Evolutionary conservation across 1,139 yeast genomes (phyloP), one percentile per base, ranked within the genome.

Genomic region (Pichia sp.): DNA sequence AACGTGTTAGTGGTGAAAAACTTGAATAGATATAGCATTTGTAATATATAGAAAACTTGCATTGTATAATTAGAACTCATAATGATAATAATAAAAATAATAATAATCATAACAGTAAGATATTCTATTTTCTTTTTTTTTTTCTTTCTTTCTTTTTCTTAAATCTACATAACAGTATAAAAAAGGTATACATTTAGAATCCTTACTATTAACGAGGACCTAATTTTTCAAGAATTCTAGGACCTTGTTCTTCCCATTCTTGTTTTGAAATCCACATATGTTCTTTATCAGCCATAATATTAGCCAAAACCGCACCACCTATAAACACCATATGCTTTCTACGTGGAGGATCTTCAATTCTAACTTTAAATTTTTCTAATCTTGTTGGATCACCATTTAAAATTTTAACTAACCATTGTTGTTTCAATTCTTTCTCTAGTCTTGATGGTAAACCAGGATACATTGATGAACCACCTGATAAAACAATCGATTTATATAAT

Each of bases 261-360:
- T 85, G 87, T 66, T 85, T 89, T 49, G 90, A 75, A 60, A 94
- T 80, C 99, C 99, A 90, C 96, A 92, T 86, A 63, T 89, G 96
- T 56, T 90, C 97, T 68, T 90, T 92, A 66, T 92, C 96, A 42
- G 95, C 95, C 97, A 94, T 92, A 60, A 92, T 92, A 63, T 86
- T 89, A 35, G 99, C 98, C 63, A 92, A 76, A 20, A 92, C 98
- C 7, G 98, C 98, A 62, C 99, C 99, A 59, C 99, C 99, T 57
- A 92, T 83, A 69, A 92, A 92, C 40, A 92, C 99, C 97, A 92
- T 92, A 68, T 94, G 97, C 67, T 92, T 85, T 75, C 99, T 87
- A 74, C 97, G 82, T 59, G 99, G 99, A 42, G 98, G 98, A 66
- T 92, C 98, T 68, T 92, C 98, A 62, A 92, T 92, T 69, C 95